A percentile compares a stretch with the other conserved stretches of the same genome.
These are phyloP conservation scores for Trypanosomatidae sp. DNA, from an alignment of 208 protist genomes.

Conservation along the genomic window DNA sequence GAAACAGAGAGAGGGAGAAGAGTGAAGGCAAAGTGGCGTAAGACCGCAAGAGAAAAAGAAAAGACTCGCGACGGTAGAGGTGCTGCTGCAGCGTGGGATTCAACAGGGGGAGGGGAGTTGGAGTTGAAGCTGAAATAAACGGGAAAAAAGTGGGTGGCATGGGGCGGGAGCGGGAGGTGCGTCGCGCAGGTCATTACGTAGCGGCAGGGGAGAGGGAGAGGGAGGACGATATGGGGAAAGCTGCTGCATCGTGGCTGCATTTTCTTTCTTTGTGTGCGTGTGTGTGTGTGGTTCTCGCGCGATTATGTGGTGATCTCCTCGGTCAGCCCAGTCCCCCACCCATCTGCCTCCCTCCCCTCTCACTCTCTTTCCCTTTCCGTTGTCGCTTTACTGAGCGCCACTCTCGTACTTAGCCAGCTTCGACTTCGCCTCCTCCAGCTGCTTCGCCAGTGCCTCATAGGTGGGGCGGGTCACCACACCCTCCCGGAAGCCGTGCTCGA, in stretches of 20 bases:
- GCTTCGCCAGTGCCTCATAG: constrained; percentile 64
- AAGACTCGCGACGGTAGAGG: background rate
- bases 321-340: background rate
- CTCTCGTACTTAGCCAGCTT: constrained; percentile 73
- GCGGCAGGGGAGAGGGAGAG: background rate
- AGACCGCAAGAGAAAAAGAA: background rate
- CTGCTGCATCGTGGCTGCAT: background rate
- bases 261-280: background rate
- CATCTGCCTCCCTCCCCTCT: constrained; percentile 2
- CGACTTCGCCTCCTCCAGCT: constrained; percentile 53
- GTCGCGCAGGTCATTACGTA: background rate
- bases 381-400: constrained; percentile 18
- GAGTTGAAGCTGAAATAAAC: background rate
- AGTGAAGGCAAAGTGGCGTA: background rate
- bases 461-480: constrained; percentile 71
- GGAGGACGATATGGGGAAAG: background rate
- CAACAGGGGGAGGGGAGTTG: background rate
- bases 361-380: background rate
- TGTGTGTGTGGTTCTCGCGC: background rate
- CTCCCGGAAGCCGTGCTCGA: constrained; percentile 92
- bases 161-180: background rate
- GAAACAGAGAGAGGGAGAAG: no score
- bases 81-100: background rate
- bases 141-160: no score
- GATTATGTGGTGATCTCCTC: background rate